phyloP scores from a whole-genome alignment of 2,329 filamentous ascomycete genomes.

The Elsinoe perseae region DNA sequence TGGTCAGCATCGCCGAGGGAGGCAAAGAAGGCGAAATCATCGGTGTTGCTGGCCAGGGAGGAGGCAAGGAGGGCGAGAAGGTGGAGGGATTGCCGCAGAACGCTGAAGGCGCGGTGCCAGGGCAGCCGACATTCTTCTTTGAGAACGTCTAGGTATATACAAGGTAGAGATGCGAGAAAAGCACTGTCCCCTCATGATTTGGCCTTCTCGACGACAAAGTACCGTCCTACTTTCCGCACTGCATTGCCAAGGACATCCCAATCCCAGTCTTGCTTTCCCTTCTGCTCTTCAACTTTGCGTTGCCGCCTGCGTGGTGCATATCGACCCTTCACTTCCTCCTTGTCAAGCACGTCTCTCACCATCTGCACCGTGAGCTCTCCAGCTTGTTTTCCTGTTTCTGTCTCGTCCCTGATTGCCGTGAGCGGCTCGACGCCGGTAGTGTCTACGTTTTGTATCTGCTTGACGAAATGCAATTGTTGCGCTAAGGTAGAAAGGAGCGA shows the following conservation, averaged over 20 bases:
- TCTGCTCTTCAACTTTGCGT: conserved; percentile 34
- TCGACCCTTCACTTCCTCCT: conserved; percentile 55
- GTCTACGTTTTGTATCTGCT: conserved; percentile 71
- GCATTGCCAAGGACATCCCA: conserved; percentile 67
- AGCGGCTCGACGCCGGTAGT: conserved; percentile 66
- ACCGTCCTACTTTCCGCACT: conserved; percentile 58
- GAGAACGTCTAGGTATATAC: conserved; percentile 56
- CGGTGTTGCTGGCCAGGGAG: conserved; percentile 43
- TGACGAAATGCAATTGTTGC: conserved; percentile 85
- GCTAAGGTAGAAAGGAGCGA: conserved; percentile 67
- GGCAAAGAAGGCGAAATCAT: conserved; percentile 56
- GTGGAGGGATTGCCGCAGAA: conserved; percentile 49
- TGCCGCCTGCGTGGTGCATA: conserved; percentile 44
- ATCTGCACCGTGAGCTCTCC: conserved; percentile 53
- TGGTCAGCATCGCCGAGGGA: conserved; percentile 64
- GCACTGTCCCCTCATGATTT: conserved; percentile 26
- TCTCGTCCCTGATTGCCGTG: conserved; percentile 74
- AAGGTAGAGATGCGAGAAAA: not conserved
- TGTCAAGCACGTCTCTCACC: conserved; percentile 48
- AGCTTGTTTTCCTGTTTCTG: conserved; percentile 46
- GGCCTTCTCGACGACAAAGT: conserved; percentile 66
- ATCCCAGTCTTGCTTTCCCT: conserved; percentile 45
- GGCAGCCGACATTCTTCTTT: conserved; percentile 74
- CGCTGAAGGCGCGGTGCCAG: conserved; percentile 72
- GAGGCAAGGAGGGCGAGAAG: conserved; percentile 47